Conservation (phyloP, 2,329 filamentous ascomycete species). For the Mariannaea sp. region DNA sequence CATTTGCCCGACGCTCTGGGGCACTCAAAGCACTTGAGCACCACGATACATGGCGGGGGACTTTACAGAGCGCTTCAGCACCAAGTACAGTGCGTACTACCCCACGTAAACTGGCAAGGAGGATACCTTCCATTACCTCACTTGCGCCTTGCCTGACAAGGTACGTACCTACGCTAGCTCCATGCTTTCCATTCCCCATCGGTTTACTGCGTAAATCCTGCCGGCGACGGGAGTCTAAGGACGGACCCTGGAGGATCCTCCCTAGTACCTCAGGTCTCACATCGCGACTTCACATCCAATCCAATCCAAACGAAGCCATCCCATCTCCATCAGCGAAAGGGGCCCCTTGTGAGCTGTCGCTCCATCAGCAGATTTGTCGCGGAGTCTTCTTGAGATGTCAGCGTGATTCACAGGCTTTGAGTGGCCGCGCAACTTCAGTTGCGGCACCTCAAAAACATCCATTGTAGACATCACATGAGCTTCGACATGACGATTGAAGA, state of each 20-base stretch:
- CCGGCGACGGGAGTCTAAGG: no score
- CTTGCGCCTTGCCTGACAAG: no score
- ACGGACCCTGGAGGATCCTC: slow-evolving; percentile 6
- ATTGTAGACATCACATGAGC: slow-evolving; percentile 13
- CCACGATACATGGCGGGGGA: no score
- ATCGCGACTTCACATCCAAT: slow-evolving; percentile 14
- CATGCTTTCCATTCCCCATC: no score
- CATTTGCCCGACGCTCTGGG: slow-evolving; percentile 5
- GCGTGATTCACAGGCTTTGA: background rate
- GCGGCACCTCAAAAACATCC: slow-evolving; percentile 9
- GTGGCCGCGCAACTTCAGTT: slow-evolving; percentile 25
- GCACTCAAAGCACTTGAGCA: no score
- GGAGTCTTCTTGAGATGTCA: slow-evolving; percentile 3
- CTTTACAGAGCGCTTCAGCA: no score
- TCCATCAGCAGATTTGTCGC: background rate
- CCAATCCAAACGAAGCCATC: slow-evolving; percentile 3
- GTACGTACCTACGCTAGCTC: no score
- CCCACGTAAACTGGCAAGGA: slow-evolving; percentile 18
- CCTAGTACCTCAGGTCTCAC: slow-evolving; percentile 10
- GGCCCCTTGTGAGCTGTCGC: background rate
- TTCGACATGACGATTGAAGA: slow-evolving; percentile 37
- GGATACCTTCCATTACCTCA: slow-evolving; percentile 23
- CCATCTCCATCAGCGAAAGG: slow-evolving; percentile 5
- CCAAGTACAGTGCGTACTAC: no score
- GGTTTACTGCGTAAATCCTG: background rate